These are phyloP conservation scores for Phytophthora cryptogea DNA, from an alignment of 352 stramenopile species.

Conservation along the genomic window DNA sequence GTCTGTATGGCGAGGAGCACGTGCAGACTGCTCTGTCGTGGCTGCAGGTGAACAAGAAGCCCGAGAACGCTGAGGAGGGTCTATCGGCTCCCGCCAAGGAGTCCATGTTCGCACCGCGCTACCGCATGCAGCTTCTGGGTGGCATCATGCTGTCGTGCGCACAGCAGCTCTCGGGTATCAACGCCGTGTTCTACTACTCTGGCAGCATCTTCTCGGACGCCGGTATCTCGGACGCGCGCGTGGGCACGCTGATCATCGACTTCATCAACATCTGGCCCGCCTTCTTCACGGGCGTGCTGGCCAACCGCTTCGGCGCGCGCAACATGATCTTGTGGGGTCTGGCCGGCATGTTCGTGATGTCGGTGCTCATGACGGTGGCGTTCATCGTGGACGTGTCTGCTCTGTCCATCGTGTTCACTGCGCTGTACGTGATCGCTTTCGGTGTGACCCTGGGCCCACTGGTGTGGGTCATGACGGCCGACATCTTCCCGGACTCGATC, in stretches of 20 bases:
- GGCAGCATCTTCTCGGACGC: too few relatives aligned
- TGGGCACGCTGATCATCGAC: too few relatives aligned
- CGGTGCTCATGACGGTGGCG: slow-evolving; percentile 13
- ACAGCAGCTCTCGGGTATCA: slow-evolving; percentile 17
- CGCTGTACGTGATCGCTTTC: too few relatives aligned
- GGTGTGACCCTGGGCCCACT: slow-evolving; percentile 12
- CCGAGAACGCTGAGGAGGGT: slow-evolving; percentile 4
- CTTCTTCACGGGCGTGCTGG: not conserved
- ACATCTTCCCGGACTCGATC: slow-evolving; percentile 33
- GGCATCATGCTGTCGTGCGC: slow-evolving; percentile 13
- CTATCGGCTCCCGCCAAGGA: slow-evolving; percentile 18
- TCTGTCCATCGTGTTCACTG: too few relatives aligned
- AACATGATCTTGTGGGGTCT: slow-evolving; percentile 26
- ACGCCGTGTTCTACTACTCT: slow-evolving; percentile 9
- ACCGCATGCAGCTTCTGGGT: slow-evolving; percentile 16
- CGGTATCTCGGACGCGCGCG: too few relatives aligned
- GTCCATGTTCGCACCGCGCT: slow-evolving; percentile 23
- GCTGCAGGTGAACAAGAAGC: slow-evolving; percentile 14
- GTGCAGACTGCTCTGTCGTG: slow-evolving; percentile 23
- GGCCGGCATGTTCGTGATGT: slow-evolving; percentile 41
- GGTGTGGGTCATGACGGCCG: slow-evolving; percentile 32
- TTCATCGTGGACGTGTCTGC: not conserved
- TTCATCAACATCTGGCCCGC: too few relatives aligned
- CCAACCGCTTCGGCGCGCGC: slow-evolving; percentile 16
- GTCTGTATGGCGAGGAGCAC: slow-evolving; percentile 26